Conservation (phyloP, 2,329 filamentous ascomycete genomes). For the Talaromyces sp. region DNA sequence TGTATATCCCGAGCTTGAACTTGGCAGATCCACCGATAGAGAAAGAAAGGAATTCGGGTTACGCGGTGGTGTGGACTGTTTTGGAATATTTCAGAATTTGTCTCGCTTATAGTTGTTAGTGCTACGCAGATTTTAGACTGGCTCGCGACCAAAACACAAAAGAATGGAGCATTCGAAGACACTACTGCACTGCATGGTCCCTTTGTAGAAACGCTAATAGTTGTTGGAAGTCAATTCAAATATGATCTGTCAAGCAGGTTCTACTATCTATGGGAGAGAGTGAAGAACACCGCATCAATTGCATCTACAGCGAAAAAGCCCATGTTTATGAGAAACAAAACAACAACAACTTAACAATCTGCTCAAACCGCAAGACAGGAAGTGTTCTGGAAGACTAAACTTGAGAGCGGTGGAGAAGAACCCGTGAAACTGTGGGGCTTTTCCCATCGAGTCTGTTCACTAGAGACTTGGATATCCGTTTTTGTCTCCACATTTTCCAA, state of each 20-base stretch:
- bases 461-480: slow-evolving; percentile 3
- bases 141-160: background rate
- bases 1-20: background rate
- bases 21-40: background rate
- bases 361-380: background rate
- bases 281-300: background rate
- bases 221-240: too few relatives aligned
- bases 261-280: too few relatives aligned
- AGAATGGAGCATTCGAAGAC: background rate
- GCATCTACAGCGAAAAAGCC: too few relatives aligned
- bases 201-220: too few relatives aligned
- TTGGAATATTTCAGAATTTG: background rate
- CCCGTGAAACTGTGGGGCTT: background rate
- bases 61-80: background rate
- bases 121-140: background rate
- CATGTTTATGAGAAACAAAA: background rate
- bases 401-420: background rate
- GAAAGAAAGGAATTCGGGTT: background rate
- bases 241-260: too few relatives aligned
- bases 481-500: slow-evolving; percentile 1
- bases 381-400: slow-evolving; percentile 1
- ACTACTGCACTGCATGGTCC: too few relatives aligned
- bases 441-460: background rate
- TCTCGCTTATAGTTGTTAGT: background rate
- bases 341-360: background rate